A percentile compares a stretch with the other conserved stretches of the same genome.
Conservation (phyloP, 805 yeast species). For the Yamadazyma kitorensis region DNA sequence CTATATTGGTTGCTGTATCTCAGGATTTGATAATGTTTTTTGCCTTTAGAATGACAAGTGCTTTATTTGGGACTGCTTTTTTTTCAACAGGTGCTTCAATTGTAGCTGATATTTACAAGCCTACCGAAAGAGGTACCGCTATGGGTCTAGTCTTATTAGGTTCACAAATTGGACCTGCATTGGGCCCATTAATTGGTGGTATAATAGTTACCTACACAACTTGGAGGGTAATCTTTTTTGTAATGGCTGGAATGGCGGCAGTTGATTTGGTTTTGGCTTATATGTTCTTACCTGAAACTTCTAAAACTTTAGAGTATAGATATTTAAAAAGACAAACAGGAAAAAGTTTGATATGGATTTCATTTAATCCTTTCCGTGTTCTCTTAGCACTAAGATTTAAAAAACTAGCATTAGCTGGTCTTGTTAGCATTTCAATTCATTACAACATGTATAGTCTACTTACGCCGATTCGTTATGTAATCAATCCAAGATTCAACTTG, state of each 20-base stretch:
- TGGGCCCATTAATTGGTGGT: conserved; percentile 53
- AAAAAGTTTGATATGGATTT: conserved; percentile 27
- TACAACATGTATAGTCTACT: conserved; percentile 50
- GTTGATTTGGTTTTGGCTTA: conserved; percentile 28
- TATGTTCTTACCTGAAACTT: conserved; percentile 45
- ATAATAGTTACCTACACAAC: conserved; percentile 44
- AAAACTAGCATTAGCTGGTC: conserved; percentile 39
- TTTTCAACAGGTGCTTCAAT: conserved; percentile 50
- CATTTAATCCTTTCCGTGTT: conserved; percentile 44
- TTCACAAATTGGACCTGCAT: conserved; percentile 48
- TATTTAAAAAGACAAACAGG: conserved; percentile 5
- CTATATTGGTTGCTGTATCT: conserved; percentile 39
- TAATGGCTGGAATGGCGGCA: conserved; percentile 42
- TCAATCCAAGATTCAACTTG: conserved; percentile 51
- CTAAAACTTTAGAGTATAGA: conserved; percentile 13
- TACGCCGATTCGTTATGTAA: conserved; percentile 53
- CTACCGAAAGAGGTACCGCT: conserved; percentile 47
- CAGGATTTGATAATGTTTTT: conserved; percentile 51
- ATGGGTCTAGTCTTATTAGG: conserved; percentile 49
- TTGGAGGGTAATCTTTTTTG: conserved; percentile 53
- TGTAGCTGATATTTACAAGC: conserved; percentile 47
- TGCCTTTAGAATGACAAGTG: conserved; percentile 46
- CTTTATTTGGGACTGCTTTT: conserved; percentile 52
- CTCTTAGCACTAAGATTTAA: conserved; percentile 35
- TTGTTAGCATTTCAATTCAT: conserved; percentile 34